Evolutionary conservation across 1,284 basidiomycete genomes (phyloP).

Genomic region (Leucocoprinus gongylophorus): DNA sequence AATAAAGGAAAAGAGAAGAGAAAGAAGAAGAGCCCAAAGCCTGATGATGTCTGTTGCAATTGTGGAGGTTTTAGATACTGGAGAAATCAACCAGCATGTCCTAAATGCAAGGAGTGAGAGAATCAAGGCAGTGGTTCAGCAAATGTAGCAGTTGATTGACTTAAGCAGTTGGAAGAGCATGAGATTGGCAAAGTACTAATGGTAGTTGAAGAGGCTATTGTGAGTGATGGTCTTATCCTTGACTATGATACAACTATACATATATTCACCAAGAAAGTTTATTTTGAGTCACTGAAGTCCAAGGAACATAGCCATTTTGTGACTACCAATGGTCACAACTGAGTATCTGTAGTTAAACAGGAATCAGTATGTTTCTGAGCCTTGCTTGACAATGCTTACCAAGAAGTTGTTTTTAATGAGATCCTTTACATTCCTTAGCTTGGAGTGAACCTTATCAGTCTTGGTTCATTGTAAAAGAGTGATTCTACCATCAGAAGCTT

Average conservation of each 20-base stretch:
- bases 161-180: neutral
- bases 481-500: neutral
- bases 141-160: neutral
- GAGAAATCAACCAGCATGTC: neutral
- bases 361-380: constrained; percentile 6
- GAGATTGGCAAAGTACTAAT: neutral
- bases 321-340: constrained; percentile 4
- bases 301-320: neutral
- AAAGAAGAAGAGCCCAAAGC: neutral
- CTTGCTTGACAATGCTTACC: neutral
- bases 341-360: constrained; percentile 4
- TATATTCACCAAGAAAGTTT: too few species aligned
- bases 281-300: too few species aligned
- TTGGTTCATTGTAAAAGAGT: constrained; percentile 8
- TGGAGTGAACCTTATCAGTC: constrained; percentile 10
- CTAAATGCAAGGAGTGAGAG: neutral
- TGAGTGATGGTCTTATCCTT: neutral
- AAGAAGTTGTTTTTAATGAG: constrained; percentile 1
- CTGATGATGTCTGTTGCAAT: neutral
- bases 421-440: constrained; percentile 9
- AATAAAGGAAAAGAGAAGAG: too few species aligned
- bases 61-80: too few species aligned
- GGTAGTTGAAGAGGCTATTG: neutral
- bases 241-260: neutral
- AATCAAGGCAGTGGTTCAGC: too few species aligned